A percentile compares a stretch with the other conserved stretches of the same genome.
phyloP scores from a whole-genome alignment of 2,329 filamentous ascomycete species.

The Exserohilum rostratum region DNA sequence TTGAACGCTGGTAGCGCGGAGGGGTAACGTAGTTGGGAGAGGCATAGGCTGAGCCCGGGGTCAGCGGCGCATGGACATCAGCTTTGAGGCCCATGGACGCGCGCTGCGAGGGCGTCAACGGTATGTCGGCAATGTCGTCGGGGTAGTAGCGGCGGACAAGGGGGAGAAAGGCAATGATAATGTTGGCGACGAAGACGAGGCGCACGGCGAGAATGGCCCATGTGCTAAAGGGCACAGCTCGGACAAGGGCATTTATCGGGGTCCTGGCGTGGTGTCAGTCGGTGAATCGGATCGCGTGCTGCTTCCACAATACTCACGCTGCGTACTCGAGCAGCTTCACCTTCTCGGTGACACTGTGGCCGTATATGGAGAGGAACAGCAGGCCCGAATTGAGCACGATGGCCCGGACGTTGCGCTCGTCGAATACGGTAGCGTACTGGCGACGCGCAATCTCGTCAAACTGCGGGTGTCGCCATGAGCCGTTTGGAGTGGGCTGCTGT shows the following conservation, averaged over 20 bases:
- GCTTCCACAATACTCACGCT: constrained; percentile 22
- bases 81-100: constrained; percentile 81
- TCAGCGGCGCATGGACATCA: constrained; percentile 60
- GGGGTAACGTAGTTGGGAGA: constrained; percentile 75
- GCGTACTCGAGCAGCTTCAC: constrained; percentile 29
- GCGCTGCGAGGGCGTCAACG: constrained; percentile 87
- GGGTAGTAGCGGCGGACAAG: constrained; percentile 64
- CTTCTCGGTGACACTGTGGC: constrained; percentile 24
- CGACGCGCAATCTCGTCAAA: constrained; percentile 85
- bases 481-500: constrained; percentile 56
- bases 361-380: constrained; percentile 57
- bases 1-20: constrained; percentile 82
- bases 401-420: constrained; percentile 73
- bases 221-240: constrained; percentile 43
- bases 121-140: constrained; percentile 86
- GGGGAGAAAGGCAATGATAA: constrained; percentile 72
- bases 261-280: constrained; percentile 38
- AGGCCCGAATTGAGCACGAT: constrained; percentile 71
- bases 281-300: background rate
- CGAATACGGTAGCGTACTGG: constrained; percentile 78
- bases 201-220: constrained; percentile 57
- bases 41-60: constrained; percentile 62
- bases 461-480: constrained; percentile 89
- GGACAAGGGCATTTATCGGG: constrained; percentile 44
- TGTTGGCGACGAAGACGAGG: constrained; percentile 65